phyloP scores from a whole-genome alignment of 257 asterid species.

The Ehretia macrophylla region DNA sequence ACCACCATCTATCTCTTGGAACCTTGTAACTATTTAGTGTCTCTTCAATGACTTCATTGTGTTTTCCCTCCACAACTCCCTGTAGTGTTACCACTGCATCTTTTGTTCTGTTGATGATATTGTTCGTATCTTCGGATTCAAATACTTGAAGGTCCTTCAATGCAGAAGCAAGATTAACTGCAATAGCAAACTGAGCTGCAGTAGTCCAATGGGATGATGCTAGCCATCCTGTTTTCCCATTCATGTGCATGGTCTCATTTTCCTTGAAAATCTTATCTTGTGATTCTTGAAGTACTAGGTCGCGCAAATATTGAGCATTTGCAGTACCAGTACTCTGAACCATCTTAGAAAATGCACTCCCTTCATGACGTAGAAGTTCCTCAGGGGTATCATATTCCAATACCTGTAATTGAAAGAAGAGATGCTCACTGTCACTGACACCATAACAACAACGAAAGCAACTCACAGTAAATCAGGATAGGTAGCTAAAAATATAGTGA shows the following conservation, averaged over 20 bases:
- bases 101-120: conserved; percentile 67
- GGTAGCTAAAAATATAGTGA: no score
- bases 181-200: conserved; percentile 83
- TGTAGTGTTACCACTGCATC: conserved; percentile 91
- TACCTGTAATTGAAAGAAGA: conserved; percentile 37
- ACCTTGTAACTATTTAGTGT: conserved; percentile 48
- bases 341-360: conserved; percentile 88
- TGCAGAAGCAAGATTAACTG: conserved; percentile 81
- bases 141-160: conserved; percentile 70
- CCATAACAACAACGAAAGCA: neutral
- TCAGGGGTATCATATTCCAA: conserved; percentile 81
- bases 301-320: conserved; percentile 80
- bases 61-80: conserved; percentile 89
- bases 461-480: no score
- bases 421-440: neutral
- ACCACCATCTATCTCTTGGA: conserved; percentile 59
- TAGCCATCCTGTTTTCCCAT: no score
- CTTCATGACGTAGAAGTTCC: conserved; percentile 53
- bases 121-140: conserved; percentile 49
- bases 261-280: conserved; percentile 29
- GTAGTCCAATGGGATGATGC: no score
- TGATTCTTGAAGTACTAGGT: conserved; percentile 51
- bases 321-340: conserved; percentile 95
- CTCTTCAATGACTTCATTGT: conserved; percentile 45
- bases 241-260: no score